Base-by-base conservation (phyloP, 1,284 basidiomycete genomes). In the Apiotrichum gamsii region DNA sequence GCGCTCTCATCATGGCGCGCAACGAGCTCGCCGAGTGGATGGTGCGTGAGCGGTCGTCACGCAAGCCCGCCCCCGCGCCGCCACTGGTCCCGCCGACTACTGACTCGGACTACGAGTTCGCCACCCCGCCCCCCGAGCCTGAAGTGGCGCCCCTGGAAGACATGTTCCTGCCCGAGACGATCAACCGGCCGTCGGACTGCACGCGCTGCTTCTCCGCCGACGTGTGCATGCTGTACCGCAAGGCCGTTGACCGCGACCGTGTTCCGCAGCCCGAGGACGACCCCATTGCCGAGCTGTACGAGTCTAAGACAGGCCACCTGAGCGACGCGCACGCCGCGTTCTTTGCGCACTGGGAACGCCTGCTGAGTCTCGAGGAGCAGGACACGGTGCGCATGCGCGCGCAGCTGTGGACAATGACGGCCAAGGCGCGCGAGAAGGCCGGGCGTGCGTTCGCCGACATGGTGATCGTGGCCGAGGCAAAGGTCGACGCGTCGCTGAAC, bases 341-440 rank as follows among this genome's bases (percentile, higher is more conserved):
- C 71, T 98, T 95, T 76, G 81, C 80, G 58, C 79, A 82, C 54
- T 98, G 95, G 95, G 93, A 98, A 64, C 76, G 77, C 0, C 77
- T 97, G 10, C 78, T 98, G 45, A 78, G 86, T 1, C 73, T 93
- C 16, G 95, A 98, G 67, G 95, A 98, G 64, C 82, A 84, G 49
- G 91, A 95, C 58, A 76, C 87, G 10, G 73, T 83, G 11, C 79
- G 85, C 14, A 87, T 89, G 70, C 82, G 84, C 57, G 87, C 87
- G 54, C 93, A 98, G 63, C 77, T 98, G 8, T 99, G 94, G 94
- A 94, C 88, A 0, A 82, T 95, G 79, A 79, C 80, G 6, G 88
- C 90, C 0, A 73, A 71, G 3, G 83, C 89, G 57, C 80, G 95
- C 37, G 87, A 93, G 66, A 77, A 75, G 45, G 79, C 78, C 39